Evolutionary conservation across 306 rosid genomes (phyloP).

Genomic region (Ormosia emarginata): DNA sequence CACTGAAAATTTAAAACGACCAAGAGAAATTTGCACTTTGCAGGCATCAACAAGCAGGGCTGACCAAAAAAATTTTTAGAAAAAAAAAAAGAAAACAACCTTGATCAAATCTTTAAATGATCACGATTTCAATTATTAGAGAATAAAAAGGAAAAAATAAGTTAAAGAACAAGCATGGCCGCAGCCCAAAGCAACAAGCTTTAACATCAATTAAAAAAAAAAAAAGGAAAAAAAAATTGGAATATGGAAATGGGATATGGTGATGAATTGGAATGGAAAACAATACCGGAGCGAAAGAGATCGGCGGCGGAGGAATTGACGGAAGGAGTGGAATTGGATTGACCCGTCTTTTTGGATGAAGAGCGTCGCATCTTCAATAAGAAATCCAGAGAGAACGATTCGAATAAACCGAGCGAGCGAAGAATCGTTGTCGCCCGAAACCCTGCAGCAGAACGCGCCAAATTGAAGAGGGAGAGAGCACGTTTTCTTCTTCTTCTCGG

Average conservation of each 20-base stretch:
- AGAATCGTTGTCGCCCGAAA: slow-evolving; percentile 18
- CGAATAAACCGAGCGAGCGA: not conserved
- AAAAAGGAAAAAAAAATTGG: not conserved
- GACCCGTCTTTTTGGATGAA: slow-evolving; percentile 69
- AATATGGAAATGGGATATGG: not conserved
- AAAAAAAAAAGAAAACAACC: not conserved
- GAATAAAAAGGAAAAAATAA: not conserved
- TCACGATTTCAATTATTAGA: not conserved
- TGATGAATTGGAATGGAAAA: not conserved
- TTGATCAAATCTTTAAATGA: not conserved
- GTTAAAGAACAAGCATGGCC: not conserved
- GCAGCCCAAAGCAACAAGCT: not conserved
- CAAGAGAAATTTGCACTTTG: not conserved
- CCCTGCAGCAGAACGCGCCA: not conserved
- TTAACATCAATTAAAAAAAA: not conserved
- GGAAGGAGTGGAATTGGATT: slow-evolving; percentile 59
- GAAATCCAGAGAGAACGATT: slow-evolving; percentile 35
- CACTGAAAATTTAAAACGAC: not conserved
- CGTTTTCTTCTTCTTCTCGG: not conserved
- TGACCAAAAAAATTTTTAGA: too few species aligned
- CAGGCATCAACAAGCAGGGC: not conserved
- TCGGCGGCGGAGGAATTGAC: slow-evolving; percentile 65
- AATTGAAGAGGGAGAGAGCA: not conserved
- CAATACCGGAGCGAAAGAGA: slow-evolving; percentile 79
- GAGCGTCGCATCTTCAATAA: slow-evolving; percentile 77